Conservation (phyloP, 768 basidiomycete species). For the Podaxis sp. region DNA sequence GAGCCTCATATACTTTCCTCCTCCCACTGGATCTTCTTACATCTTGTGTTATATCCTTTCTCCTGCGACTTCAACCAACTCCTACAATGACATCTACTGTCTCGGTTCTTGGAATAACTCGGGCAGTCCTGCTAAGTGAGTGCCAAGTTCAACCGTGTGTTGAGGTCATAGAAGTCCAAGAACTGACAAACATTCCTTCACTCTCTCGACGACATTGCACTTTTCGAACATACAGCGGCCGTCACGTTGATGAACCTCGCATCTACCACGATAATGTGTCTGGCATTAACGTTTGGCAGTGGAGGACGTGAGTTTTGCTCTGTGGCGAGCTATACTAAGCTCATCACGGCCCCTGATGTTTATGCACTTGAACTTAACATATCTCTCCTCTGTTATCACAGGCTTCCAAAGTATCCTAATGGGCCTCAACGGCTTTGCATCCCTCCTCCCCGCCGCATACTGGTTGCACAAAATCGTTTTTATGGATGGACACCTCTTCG, state of each 20-base stretch:
- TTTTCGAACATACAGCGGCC: not conserved
- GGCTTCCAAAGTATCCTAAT: constrained; percentile 2
- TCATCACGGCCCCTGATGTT: not conserved
- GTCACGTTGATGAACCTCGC: constrained; percentile 7
- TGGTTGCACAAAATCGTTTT: constrained; percentile 6
- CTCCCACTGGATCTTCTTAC: not conserved
- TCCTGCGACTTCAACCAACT: not conserved
- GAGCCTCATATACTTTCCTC: not conserved
- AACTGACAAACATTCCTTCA: not conserved
- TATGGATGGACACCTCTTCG: not conserved
- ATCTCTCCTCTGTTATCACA: not conserved
- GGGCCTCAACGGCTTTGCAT: constrained; percentile 5
- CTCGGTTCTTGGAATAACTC: not conserved
- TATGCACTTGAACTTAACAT: not conserved
- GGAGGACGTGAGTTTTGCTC: not conserved
- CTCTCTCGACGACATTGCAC: not conserved
- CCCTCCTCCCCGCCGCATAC: constrained; percentile 8
- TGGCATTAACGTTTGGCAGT: constrained; percentile 4
- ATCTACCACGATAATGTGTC: constrained; percentile 1
- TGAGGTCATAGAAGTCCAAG: not conserved
- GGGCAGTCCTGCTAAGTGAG: constrained; percentile 4
- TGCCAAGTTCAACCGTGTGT: not conserved
- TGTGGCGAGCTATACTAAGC: not conserved
- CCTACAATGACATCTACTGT: not conserved
- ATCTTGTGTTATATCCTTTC: not conserved